Conservation (phyloP, 352 stramenopile genomes). For the Phytophthora quininea region DNA sequence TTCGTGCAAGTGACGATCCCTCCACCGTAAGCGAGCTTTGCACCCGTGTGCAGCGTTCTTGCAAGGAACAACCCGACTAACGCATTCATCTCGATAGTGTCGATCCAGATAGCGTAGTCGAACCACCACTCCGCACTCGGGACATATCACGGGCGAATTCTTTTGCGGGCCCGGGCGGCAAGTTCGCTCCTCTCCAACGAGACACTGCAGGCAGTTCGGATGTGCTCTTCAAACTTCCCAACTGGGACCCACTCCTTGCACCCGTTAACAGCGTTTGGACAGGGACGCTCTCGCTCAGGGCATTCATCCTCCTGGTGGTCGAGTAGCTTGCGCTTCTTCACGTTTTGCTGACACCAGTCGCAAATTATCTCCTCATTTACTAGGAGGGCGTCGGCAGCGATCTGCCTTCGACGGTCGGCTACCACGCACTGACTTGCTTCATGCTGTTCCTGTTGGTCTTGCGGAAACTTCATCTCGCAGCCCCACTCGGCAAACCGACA, state of each 20-base stretch:
- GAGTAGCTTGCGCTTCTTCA: constrained; percentile 72
- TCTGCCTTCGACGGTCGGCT: constrained; percentile 37
- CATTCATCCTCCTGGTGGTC: constrained; percentile 86
- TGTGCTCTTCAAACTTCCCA: constrained; percentile 55
- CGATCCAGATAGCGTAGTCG: constrained; percentile 40
- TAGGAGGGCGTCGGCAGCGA: constrained; percentile 43
- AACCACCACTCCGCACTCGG: constrained; percentile 57
- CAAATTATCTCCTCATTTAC: constrained; percentile 65
- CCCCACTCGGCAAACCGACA: constrained; percentile 62
- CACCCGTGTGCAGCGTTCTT: constrained; percentile 77
- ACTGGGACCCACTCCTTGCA: constrained; percentile 78
- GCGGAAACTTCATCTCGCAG: constrained; percentile 45
- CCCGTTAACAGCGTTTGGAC: constrained; percentile 60
- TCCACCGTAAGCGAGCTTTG: constrained; percentile 56
- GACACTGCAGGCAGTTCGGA: constrained; percentile 54
- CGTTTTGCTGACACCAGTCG: constrained; percentile 66
- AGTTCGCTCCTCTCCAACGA: constrained; percentile 62
- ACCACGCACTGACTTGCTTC: constrained; percentile 54
- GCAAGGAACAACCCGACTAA: constrained; percentile 67
- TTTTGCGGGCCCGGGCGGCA: constrained; percentile 52
- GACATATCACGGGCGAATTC: constrained; percentile 47
- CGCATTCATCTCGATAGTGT: constrained; percentile 56
- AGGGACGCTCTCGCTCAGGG: constrained; percentile 65
- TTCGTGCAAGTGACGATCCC: constrained; percentile 75
- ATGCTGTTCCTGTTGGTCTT: constrained; percentile 44